Evolutionary conservation across 805 yeast genomes (phyloP), one percentile per base, ranked within the genome.

Genomic region (Nakazawaea sp.): DNA sequence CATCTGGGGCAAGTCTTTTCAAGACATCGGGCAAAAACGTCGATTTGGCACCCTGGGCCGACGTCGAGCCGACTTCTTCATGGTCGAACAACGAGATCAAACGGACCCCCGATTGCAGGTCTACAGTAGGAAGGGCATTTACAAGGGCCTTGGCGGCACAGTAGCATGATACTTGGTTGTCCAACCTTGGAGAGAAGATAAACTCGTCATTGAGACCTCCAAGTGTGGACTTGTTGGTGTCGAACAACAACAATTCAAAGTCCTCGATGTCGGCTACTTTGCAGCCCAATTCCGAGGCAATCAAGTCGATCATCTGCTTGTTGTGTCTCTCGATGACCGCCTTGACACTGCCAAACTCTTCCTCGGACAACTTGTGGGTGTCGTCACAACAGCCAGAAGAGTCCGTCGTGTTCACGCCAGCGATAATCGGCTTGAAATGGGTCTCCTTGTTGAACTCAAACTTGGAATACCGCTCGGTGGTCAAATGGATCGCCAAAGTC

Each of bases 1-100:
- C 58, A 25, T 72, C 53, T 4, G 61, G 59, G 1, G 88, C 71
- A 32, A 89, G 58, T 52, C 97, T 74, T 43, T 72, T 74, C 36
- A 89, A 56, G 25, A 86, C 69, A 48, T 87, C 83, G 17, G 92
- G 92, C 38, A 90, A 64, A 55, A 92, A 86, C 42, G 89, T 83
- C 2, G 97, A 87, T 52, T 86, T 89, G 1, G 98, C 98, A 45
- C 98, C 98, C 59, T 90, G 97, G 11, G 96, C 95, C 13, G 95
- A 82, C 7, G 78, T 68, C 2, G 97, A 88, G 1, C 98, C 98
- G 47, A 90, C 72, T 58, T 90, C 98, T 60, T 90, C 98, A 58
- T 92, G 97, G 56, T 90, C 98, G 57, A 92, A 90, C 42, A 89
- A 66, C 0, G 96, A 79, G 38, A 88, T 69, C 53, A 89, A 56